Base-by-base conservation (phyloP, 768 basidiomycete species). In the Rhodotorula toruloides region DNA sequence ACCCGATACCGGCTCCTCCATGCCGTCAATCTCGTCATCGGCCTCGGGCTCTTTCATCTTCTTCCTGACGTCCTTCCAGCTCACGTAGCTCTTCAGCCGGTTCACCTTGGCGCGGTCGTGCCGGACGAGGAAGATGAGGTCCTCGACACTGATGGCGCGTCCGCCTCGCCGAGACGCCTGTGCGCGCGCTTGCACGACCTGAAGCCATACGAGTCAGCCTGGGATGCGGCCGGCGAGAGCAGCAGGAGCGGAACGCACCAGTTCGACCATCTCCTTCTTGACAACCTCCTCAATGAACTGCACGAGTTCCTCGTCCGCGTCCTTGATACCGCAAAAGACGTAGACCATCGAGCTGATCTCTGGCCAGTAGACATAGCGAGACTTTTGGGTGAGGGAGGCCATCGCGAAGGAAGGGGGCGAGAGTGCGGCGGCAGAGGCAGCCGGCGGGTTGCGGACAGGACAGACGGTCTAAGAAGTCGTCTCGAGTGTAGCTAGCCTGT, bases 41-140 rank as follows among this genome's bases (percentile, higher is more conserved):
- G 65, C 65, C 19, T 58, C 61, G 31, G 87, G 85, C 52, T 70
- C 59, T 9, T 21, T 36, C 76, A 94, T 94, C 65, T 91, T 89
- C 74, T 94, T 96, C 21, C 93, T 84, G 25, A 97, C 93, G 71
- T 96, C 93, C 74, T 94, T 96, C 93, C 93, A 98, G 0, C 89
- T 90, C 31, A 98, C 83, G 75, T 96, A 98, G 16, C 90, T 94
- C 40, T 91, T 80, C 36, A 98, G 81, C 49, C 93, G 83, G 78
- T 96, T 94, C 68, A 98, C 90, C 77, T 94, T 96, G 13, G 88
- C 89, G 70, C 89, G 81, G 79, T 98, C 93, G 73, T 94, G 88
- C 10, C 93, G 86, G 74, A 98, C 91, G 75, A 96, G 86, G 72
- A 96, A 97, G 71, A 98, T 91, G 61, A 98, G 86, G 77, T 98